Evolutionary conservation across 2,329 filamentous ascomycete species (phyloP).

Genomic region (Mollisiaceae sp.): DNA sequence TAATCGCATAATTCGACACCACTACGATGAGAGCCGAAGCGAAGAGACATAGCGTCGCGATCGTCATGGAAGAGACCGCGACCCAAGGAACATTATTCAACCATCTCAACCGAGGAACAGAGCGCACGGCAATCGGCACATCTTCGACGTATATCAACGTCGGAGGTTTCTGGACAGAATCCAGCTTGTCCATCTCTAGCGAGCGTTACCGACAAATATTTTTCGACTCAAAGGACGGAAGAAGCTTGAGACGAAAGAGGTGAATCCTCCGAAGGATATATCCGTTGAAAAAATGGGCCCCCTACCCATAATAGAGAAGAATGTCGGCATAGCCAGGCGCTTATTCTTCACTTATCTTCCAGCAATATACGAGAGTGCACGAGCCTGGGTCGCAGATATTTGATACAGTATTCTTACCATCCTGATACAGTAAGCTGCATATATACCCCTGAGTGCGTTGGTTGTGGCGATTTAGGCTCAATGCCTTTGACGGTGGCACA

Average conservation of each 20-base stretch:
- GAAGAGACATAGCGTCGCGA: background rate
- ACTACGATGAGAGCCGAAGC: background rate
- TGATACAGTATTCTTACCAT: conserved; percentile 5
- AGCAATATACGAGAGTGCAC: background rate
- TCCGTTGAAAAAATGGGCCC: background rate
- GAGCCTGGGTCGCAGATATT: background rate
- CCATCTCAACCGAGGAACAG: background rate
- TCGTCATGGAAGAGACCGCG: background rate
- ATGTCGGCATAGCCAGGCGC: background rate
- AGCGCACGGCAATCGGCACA: background rate
- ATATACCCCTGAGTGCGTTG: background rate
- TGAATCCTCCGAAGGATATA: background rate
- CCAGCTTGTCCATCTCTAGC: background rate
- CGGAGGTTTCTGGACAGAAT: background rate
- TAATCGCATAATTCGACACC: background rate
- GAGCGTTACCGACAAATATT: background rate
- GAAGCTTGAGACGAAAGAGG: background rate
- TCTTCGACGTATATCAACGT: background rate
- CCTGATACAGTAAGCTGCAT: conserved; percentile 9
- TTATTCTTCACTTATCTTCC: background rate
- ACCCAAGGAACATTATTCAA: conserved; percentile 2
- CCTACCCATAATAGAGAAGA: background rate
- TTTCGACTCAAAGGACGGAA: background rate
- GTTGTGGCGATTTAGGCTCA: background rate
- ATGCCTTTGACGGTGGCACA: background rate